Evolutionary conservation across 306 rosid species (phyloP).

Genomic region (Quercus engelmannii): DNA sequence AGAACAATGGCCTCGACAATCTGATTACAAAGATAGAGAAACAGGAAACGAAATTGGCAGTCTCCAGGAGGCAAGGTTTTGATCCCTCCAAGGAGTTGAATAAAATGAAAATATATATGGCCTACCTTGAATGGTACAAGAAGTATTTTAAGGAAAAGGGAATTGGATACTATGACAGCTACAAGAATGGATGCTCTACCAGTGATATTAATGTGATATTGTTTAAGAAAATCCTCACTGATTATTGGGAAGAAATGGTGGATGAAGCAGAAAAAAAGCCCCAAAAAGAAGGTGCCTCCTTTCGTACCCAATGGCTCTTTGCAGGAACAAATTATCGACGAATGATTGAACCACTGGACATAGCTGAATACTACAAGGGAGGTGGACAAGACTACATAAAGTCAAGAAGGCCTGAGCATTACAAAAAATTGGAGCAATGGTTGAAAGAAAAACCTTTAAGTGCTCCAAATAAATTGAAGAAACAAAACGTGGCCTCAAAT

Average conservation of each 20-base stretch:
- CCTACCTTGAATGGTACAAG: constrained; percentile 64
- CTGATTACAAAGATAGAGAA: constrained; percentile 1
- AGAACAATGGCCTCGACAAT: neutral
- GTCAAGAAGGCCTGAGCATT: constrained; percentile 35
- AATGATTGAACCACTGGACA: constrained; percentile 67
- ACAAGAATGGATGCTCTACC: constrained; percentile 10
- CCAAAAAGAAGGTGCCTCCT: constrained; percentile 24
- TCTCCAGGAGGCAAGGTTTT: neutral
- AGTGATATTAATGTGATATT: constrained; percentile 3
- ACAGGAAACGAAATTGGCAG: neutral
- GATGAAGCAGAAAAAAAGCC: constrained; percentile 45
- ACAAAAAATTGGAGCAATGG: constrained; percentile 44
- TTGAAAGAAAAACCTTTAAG: neutral
- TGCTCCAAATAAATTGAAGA: too few species aligned
- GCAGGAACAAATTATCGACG: constrained; percentile 49
- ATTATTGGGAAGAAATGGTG: constrained; percentile 53
- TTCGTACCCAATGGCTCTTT: constrained; percentile 36
- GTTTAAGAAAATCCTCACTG: constrained; percentile 26
- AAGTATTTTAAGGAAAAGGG: neutral
- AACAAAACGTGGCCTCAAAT: too few species aligned
- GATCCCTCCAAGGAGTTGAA: constrained; percentile 33
- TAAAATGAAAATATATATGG: constrained; percentile 36
- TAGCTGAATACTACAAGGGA: constrained; percentile 40
- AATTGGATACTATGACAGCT: constrained; percentile 58
- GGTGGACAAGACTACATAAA: constrained; percentile 8